Conservation (phyloP, 306 rosid species). For the Cucurbita ficifolia region DNA sequence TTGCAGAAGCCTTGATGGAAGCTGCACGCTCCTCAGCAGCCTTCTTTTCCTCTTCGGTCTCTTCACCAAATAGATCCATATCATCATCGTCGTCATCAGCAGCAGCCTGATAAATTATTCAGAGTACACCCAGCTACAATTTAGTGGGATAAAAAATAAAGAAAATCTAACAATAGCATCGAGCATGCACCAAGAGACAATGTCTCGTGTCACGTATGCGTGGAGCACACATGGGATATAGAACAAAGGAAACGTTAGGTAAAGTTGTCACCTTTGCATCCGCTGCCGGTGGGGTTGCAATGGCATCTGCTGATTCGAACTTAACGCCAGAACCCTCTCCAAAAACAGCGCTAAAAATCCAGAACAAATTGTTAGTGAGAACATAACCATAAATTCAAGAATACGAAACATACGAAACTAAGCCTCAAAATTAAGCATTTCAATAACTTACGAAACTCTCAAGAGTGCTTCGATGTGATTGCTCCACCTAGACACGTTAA, state of each 20-base stretch:
- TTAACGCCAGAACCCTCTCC: conserved; percentile 76
- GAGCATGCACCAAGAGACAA: neutral
- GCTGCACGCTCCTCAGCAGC: conserved; percentile 88
- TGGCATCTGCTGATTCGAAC: conserved; percentile 44
- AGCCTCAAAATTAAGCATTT: neutral
- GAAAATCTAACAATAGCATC: too few relatives aligned
- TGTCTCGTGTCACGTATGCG: neutral
- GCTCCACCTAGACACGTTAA: conserved; percentile 70
- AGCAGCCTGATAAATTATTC: conserved; percentile 12
- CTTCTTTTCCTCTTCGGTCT: conserved; percentile 93
- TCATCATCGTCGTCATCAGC: neutral
- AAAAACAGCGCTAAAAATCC: conserved; percentile 45
- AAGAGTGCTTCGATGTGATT: conserved; percentile 68
- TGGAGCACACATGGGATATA: neutral
- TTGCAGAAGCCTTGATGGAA: conserved; percentile 53
- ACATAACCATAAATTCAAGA: too few relatives aligned
- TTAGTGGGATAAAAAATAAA: neutral
- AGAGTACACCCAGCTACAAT: neutral
- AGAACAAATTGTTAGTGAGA: neutral
- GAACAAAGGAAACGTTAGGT: too few relatives aligned
- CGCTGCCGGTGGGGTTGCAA: conserved; percentile 72
- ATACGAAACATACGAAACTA: neutral
- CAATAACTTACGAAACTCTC: conserved; percentile 65
- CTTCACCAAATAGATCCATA: conserved; percentile 79
- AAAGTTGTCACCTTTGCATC: conserved; percentile 47